phyloP scores from a whole-genome alignment of 805 yeast genomes.

The Pichia phayaonensis region DNA sequence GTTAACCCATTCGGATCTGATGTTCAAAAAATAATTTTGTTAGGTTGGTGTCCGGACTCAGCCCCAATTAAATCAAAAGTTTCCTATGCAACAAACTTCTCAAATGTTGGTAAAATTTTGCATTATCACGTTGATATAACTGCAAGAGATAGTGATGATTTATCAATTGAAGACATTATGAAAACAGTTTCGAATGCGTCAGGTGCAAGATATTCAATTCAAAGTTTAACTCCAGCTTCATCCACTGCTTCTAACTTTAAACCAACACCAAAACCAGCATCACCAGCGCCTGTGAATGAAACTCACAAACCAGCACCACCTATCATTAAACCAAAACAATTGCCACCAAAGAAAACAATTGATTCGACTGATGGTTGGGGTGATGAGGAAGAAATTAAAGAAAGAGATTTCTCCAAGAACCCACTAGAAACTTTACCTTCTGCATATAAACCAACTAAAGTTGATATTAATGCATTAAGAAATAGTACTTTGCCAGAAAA shows the following conservation, averaged over 20 bases:
- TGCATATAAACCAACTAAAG: constrained; percentile 62
- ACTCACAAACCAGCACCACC: constrained; percentile 17
- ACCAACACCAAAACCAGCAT: constrained; percentile 23
- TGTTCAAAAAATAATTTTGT: constrained; percentile 70
- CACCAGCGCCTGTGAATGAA: constrained; percentile 11
- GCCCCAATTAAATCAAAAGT: constrained; percentile 74
- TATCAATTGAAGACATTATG: constrained; percentile 69
- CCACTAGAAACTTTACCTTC: constrained; percentile 50
- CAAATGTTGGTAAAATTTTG: constrained; percentile 61
- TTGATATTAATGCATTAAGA: constrained; percentile 48
- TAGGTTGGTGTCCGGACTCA: constrained; percentile 98
- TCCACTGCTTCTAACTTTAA: constrained; percentile 25
- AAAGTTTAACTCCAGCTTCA: constrained; percentile 24
- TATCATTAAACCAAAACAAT: constrained; percentile 8
- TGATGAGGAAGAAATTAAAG: constrained; percentile 52
- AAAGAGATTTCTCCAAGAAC: constrained; percentile 41
- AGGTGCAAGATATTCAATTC: constrained; percentile 88
- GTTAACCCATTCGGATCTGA: constrained; percentile 89
- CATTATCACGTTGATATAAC: constrained; percentile 96
- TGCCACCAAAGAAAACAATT: constrained; percentile 13
- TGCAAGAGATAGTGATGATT: constrained; percentile 90
- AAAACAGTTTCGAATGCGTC: constrained; percentile 81
- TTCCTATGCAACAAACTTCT: constrained; percentile 70
- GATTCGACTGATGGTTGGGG: constrained; percentile 59
- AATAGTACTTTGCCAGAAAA: too few relatives aligned